phyloP scores from a whole-genome alignment of 75 land plant genomes.

The Cryptomeria japonica region DNA sequence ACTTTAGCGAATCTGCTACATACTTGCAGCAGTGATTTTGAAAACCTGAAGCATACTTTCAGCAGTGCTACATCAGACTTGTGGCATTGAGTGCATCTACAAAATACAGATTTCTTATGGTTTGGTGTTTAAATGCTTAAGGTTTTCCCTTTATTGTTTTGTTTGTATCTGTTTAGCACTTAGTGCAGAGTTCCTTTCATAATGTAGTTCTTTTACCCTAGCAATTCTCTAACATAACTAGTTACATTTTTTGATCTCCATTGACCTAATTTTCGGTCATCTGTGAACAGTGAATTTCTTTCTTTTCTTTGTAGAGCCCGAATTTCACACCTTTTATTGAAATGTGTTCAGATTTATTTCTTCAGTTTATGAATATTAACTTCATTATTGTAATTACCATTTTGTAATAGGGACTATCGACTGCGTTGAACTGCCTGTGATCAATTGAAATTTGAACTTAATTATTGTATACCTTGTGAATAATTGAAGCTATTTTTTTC shows the following conservation, averaged over 20 bases:
- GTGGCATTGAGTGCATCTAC: too few relatives aligned
- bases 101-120: neutral
- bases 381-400: neutral
- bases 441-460: constrained; percentile 1
- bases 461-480: constrained; percentile 4
- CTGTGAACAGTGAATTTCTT: neutral
- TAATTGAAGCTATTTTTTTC: neutral
- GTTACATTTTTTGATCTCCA: neutral
- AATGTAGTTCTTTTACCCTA: neutral
- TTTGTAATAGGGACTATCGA: neutral
- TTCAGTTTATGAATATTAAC: neutral
- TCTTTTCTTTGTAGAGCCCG: neutral
- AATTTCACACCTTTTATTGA: neutral
- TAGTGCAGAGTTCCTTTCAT: neutral
- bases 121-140: neutral
- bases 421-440: neutral
- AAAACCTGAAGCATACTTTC: too few relatives aligned
- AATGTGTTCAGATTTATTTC: neutral
- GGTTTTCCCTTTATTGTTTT: neutral
- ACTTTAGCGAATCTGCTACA: neutral
- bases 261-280: neutral
- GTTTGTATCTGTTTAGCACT: neutral
- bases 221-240: neutral
- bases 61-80: too few relatives aligned
- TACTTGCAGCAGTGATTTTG: too few relatives aligned